Evolutionary conservation across 2,329 filamentous ascomycete species (phyloP), one percentile per base, ranked within the genome.

Genomic region (Penicillium sp.): DNA sequence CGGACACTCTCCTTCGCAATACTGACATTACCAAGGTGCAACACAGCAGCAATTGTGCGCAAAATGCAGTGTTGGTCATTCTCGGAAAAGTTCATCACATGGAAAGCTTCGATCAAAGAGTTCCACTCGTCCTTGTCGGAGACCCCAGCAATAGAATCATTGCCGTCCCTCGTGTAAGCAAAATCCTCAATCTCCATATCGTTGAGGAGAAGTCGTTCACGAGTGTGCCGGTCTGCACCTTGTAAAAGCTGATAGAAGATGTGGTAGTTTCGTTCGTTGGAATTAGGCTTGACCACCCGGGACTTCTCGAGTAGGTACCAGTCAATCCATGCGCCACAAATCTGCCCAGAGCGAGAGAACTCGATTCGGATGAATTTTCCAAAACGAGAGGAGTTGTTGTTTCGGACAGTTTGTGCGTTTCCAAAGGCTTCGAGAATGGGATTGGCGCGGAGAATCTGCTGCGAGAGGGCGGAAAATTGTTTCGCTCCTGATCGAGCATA

Each of bases 241-340:
- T 86, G 86, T 3, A 98, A 73, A 11, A 98, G 76, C 66, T 98
- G 94, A 61, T 98, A 98, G 65, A 98, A 98, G 40, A 98, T 77
- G 64, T 98, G 93, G 63, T 98, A 98, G 59, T 94, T 98, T 38
- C 93, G 82, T 70, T 98, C 93, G 41, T 88, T 86, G 1, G 79
- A 62, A 59, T 94, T 95, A 46, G 95, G 80, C 28, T 83, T 84
- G 14, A 98, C 91, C 6, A 98, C 93, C 54, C 93, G 81, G n/a
- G 93, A 98, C 67, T 98, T 98, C 62, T 98, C 93, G 10, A 98
- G 73, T 1, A 98, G 76, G 67, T 97, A 98, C 93, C 93, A 98
- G 64, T 98, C 90, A 51, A 98, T 97, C 69, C 89, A 96, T 15
- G 93, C 93, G 23, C 94, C 94, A 3, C 86, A 86, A 51, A 98